Percentiles rank a stretch among this genome's conserved stretches.
Evolutionary conservation across 2,329 filamentous ascomycete genomes (phyloP).

Genomic region (Exophiala alcalophila): DNA sequence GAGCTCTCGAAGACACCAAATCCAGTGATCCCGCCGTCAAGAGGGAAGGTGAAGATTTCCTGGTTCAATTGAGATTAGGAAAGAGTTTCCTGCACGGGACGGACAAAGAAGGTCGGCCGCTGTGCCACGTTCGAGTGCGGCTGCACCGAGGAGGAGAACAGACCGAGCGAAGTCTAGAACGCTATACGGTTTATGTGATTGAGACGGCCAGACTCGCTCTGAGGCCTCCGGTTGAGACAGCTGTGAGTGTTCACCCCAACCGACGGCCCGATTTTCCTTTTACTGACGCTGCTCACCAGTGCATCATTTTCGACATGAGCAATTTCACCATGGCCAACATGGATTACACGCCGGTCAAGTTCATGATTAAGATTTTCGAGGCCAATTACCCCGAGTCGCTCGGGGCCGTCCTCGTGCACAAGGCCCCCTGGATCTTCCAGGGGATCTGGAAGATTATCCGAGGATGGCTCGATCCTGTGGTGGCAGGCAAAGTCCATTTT

Average conservation of each 20-base stretch:
- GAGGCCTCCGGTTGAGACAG: constrained; percentile 78
- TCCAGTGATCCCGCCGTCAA: constrained; percentile 60
- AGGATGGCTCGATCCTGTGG: constrained; percentile 82
- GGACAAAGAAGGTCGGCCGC: constrained; percentile 79
- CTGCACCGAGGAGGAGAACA: constrained; percentile 82
- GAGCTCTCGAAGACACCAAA: constrained; percentile 60
- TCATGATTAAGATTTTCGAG: constrained; percentile 99
- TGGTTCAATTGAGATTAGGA: constrained; percentile 79
- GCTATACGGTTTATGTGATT: constrained; percentile 89
- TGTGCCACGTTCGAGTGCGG: constrained; percentile 80
- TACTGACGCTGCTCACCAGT: no score
- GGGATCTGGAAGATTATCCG: constrained; percentile 95
- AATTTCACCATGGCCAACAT: constrained; percentile 92
- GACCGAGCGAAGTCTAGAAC: constrained; percentile 74
- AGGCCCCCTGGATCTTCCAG: constrained; percentile 97
- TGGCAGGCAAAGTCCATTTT: constrained; percentile 33
- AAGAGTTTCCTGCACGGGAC: constrained; percentile 89
- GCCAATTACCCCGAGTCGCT: constrained; percentile 96
- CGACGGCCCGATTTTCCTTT: constrained; percentile 3
- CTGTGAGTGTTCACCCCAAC: constrained; percentile 58
- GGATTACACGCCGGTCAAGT: constrained; percentile 96
- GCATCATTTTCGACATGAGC: constrained; percentile 93
- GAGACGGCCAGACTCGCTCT: constrained; percentile 88
- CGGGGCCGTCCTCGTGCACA: constrained; percentile 87
- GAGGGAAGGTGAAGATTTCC: constrained; percentile 71